Percentiles rank a stretch among this genome's conserved stretches.
These are phyloP conservation scores for Megacollybia marginata DNA, from an alignment of 768 basidiomycete genomes.

Conservation along the genomic window DNA sequence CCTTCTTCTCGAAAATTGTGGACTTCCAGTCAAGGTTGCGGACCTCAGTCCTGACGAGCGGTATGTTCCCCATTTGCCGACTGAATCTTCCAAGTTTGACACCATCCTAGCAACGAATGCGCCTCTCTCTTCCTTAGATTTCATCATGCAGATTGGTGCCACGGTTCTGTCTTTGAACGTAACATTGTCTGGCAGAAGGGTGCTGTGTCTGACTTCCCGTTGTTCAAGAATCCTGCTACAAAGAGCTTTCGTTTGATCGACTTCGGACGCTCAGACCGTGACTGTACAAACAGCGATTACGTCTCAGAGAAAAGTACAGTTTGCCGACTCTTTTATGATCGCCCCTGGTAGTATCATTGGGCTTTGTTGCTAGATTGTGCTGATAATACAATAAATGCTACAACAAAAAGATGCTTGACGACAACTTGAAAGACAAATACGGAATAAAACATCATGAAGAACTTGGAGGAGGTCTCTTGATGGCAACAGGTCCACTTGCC, in stretches of 20 bases:
- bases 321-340: too few relatives aligned
- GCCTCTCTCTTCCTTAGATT: slow-evolving; percentile 8
- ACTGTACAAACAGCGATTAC: too few relatives aligned
- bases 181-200: slow-evolving; percentile 7
- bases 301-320: too few relatives aligned
- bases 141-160: slow-evolving; percentile 3
- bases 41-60: slow-evolving; percentile 3
- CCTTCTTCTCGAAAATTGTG: slow-evolving; percentile 10
- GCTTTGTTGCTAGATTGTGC: too few relatives aligned
- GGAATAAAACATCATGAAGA: too few relatives aligned
- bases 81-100: neutral
- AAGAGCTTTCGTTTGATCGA: neutral
- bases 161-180: slow-evolving; percentile 4
- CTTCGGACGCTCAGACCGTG: neutral
- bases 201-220: neutral
- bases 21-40: slow-evolving; percentile 2
- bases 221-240: neutral
- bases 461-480: slow-evolving; percentile 5
- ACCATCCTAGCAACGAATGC: slow-evolving; percentile 3
- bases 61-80: neutral
- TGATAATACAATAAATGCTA: too few relatives aligned
- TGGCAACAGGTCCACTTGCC: slow-evolving; percentile 1
- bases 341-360: too few relatives aligned
- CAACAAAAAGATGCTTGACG: too few relatives aligned
- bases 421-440: too few relatives aligned